Evolutionary conservation across 2,329 filamentous ascomycete genomes (phyloP).

Genomic region (Penicillium expansum): DNA sequence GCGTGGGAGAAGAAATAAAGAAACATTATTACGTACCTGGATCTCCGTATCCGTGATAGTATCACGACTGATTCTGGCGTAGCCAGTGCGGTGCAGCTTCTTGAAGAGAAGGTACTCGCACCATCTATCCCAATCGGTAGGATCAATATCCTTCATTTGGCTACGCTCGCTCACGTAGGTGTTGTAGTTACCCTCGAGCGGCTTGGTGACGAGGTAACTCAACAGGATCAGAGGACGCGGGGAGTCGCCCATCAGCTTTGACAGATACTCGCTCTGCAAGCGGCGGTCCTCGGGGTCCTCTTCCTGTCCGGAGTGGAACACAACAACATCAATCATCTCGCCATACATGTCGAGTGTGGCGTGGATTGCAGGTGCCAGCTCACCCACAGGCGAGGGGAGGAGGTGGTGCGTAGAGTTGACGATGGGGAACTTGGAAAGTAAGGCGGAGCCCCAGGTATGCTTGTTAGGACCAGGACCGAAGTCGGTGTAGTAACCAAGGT

Average conservation of each 20-base stretch:
- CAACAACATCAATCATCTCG: slow-evolving; percentile 84
- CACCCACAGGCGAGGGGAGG: slow-evolving; percentile 86
- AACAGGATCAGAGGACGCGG: slow-evolving; percentile 79
- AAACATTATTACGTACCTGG: slow-evolving; percentile 57
- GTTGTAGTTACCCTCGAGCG: slow-evolving; percentile 91
- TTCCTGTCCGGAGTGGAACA: slow-evolving; percentile 98
- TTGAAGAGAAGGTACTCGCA: slow-evolving; percentile 99
- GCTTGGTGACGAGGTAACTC: slow-evolving; percentile 88
- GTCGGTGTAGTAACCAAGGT: slow-evolving; percentile 98
- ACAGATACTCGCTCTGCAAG: slow-evolving; percentile 80
- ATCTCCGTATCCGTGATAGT: slow-evolving; percentile 97
- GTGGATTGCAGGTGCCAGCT: slow-evolving; percentile 92
- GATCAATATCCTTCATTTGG: slow-evolving; percentile 94
- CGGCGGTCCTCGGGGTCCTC: slow-evolving; percentile 91
- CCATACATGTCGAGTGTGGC: slow-evolving; percentile 95
- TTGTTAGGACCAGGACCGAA: slow-evolving; percentile 97
- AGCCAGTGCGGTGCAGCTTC: slow-evolving; percentile 77
- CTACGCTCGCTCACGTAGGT: slow-evolving; percentile 79
- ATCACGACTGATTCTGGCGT: slow-evolving; percentile 81
- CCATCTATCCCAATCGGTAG: slow-evolving; percentile 93
- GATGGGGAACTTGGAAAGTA: slow-evolving; percentile 96
- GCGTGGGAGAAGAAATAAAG: not conserved
- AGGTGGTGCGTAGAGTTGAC: slow-evolving; percentile 95
- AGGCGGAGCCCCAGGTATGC: slow-evolving; percentile 92
- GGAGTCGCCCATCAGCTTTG: slow-evolving; percentile 81